Evolutionary conservation across 768 basidiomycete species (phyloP), one percentile per base, ranked within the genome.

Genomic region (Termitomyces heimii): DNA sequence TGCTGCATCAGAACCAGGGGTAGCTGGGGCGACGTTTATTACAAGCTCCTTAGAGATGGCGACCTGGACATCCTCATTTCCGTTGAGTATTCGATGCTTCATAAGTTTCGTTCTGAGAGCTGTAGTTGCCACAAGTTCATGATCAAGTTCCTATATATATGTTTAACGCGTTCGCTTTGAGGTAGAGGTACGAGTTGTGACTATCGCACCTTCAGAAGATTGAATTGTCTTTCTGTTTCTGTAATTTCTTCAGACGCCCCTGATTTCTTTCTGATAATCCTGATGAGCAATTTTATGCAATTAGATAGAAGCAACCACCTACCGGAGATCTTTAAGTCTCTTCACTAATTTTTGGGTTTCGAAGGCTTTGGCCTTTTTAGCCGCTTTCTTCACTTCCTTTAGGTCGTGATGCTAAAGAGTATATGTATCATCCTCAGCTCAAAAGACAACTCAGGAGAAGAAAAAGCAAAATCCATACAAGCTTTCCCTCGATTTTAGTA

Each of bases 291-390:
- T 3, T 45, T 16, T 18, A 32, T 45, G 43, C 31, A 20, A 6
- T 43, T 35, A 6, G 24, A 35, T 35, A 55, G 1, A n/a, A 28
- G 10, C 34, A 16, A 18, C 13, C 28, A 5, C 75, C 51, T 60
- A 89, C 89, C 88, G 74, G 29, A 86, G 68, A 26, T 76, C 78
- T 68, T 89, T 93, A 29, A 94, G 72, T 70, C 82, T 85, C 76
- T 93, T 95, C 57, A 94, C 80, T n/a, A 88, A 70, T 67, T 87
- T 89, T 69, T 87, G 89, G 0, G 82, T 82, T 73, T 96, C 94
- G 59, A 91, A 89, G 0, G 80, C 72, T 67, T 84, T 91, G 10
- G 88, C 87, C 65, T 88, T 91, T 74, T 92, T 95, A 29, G 87
- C 82, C 5, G 86, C 82, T 63, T 88, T 89, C 61, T 80, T 79